A percentile compares a stretch with the other conserved stretches of the same genome.
These are phyloP conservation scores for Jimgerdemannia flammicorona DNA, from an alignment of 192 early-diverging fungal species.

Conservation along the genomic window DNA sequence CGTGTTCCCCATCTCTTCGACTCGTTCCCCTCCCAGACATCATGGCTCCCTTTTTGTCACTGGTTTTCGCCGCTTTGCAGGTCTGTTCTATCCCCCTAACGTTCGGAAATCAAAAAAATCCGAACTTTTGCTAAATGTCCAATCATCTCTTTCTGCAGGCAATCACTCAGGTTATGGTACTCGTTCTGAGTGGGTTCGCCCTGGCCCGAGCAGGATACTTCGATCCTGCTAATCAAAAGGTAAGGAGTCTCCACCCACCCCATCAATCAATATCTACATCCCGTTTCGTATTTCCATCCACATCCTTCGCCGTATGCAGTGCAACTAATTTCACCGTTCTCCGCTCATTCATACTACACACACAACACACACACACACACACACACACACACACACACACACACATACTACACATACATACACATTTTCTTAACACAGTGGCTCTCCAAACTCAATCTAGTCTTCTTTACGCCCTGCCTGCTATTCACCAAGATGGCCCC, in stretches of 20 bases:
- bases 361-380: no score
- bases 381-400: no score
- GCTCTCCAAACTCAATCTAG: conserved; percentile 57
- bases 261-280: neutral
- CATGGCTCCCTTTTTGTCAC: neutral
- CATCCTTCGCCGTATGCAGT: no score
- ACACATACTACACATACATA: no score
- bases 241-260: neutral
- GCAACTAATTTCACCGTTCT: no score
- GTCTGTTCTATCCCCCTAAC: neutral
- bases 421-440: conserved; percentile 21
- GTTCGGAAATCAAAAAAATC: no score
- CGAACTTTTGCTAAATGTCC: neutral
- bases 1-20: neutral
- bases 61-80: neutral
- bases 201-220: conserved; percentile 26
- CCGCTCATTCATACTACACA: no score
- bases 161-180: conserved; percentile 29
- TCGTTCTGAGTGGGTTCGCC: conserved; percentile 26
- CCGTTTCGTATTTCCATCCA: neutral
- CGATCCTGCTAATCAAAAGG: conserved; percentile 26
- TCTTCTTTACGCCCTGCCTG: conserved; percentile 72
- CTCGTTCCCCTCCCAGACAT: neutral
- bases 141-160: conserved; percentile 6
- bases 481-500: conserved; percentile 73